These are phyloP conservation scores for Sarocladium strictum DNA, from an alignment of 2,329 filamentous ascomycete genomes.

Conservation along the genomic window DNA sequence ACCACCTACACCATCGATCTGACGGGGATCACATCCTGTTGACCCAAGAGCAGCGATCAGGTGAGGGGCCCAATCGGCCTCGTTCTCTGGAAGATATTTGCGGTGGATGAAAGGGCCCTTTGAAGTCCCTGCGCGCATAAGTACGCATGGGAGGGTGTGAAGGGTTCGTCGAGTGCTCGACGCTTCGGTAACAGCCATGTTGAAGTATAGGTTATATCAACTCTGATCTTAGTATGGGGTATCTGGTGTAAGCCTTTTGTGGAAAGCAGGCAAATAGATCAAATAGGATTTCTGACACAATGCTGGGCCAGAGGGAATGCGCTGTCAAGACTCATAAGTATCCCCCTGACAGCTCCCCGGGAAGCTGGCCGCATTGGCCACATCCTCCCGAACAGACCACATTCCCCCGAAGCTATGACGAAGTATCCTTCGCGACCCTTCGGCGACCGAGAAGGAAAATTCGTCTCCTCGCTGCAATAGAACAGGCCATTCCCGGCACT, in stretches of 20 bases:
- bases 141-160: constrained; percentile 39
- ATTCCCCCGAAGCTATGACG: background rate
- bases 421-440: background rate
- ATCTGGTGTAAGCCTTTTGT: background rate
- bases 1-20: constrained; percentile 58
- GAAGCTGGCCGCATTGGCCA: too few species aligned
- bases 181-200: constrained; percentile 9
- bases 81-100: constrained; percentile 41
- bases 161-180: constrained; percentile 12
- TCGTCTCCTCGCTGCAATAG: background rate
- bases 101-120: constrained; percentile 54
- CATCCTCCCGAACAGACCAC: background rate
- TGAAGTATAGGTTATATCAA: background rate
- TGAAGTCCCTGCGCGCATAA: constrained; percentile 59
- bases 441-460: constrained; percentile 1
- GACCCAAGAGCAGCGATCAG: constrained; percentile 49
- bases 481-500: background rate
- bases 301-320: background rate
- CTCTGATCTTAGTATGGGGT: background rate
- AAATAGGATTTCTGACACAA: background rate
- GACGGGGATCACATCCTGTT: constrained; percentile 46
- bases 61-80: constrained; percentile 42
- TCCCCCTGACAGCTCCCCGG: background rate
- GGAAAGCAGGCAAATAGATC: background rate
- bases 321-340: background rate